Conservation (phyloP, 176 grass and related monocot species). For the Aechmea fasciata region DNA sequence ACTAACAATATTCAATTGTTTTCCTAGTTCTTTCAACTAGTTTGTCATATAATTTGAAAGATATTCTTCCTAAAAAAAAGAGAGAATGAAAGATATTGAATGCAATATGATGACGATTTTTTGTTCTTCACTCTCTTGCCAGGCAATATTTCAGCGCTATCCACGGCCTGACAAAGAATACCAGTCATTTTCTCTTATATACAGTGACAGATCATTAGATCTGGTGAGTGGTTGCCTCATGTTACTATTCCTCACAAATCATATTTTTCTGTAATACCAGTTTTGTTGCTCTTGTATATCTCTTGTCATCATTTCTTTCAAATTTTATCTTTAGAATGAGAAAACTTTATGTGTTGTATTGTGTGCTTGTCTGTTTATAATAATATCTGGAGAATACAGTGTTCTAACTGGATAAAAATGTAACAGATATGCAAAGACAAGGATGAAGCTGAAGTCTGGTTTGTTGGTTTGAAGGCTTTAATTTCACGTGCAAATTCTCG, state of each 20-base stretch:
- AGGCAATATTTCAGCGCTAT: conserved; percentile 71
- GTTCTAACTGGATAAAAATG: conserved; percentile 19
- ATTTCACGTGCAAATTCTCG: conserved; percentile 31
- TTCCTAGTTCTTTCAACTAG: not conserved
- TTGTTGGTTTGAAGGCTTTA: conserved; percentile 62
- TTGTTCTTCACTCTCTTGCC: conserved; percentile 17
- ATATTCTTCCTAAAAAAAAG: too few relatives aligned
- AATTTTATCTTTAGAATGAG: not conserved
- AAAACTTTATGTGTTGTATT: not conserved
- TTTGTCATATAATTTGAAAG: not conserved
- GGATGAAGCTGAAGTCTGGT: conserved; percentile 71
- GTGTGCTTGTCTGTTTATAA: too few relatives aligned
- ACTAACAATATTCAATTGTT: not conserved
- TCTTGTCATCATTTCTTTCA: not conserved
- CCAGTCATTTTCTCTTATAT: conserved; percentile 82
- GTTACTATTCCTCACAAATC: not conserved
- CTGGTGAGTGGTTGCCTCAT: conserved; percentile 38
- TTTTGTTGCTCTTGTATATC: not conserved
- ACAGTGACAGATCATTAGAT: conserved; percentile 67
- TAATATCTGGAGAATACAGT: conserved; percentile 3
- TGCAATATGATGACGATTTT: not conserved
- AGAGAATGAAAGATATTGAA: conserved; percentile 11
- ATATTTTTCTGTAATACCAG: not conserved
- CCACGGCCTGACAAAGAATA: conserved; percentile 81
- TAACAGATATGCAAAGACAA: conserved; percentile 83